Conservation (phyloP, 2,329 filamentous ascomycete species). For the Cercospora sp. region DNA sequence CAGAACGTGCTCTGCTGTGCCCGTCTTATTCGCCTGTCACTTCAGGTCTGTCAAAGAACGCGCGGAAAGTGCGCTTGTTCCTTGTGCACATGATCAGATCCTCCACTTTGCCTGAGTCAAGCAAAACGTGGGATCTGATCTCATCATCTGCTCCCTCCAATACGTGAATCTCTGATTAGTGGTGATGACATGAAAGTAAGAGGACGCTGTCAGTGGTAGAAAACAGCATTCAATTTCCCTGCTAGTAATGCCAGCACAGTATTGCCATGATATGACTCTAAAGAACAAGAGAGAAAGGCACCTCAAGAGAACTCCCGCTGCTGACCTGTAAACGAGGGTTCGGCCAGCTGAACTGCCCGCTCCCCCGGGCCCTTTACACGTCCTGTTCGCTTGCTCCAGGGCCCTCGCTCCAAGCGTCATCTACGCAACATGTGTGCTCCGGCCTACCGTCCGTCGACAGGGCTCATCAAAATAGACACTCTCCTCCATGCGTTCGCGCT, state of each 20-base stretch:
- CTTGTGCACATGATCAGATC: background rate
- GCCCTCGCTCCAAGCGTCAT: constrained; percentile 17
- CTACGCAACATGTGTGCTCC: constrained; percentile 20
- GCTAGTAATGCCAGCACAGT: constrained; percentile 15
- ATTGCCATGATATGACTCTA: constrained; percentile 18
- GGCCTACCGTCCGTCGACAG: constrained; percentile 4
- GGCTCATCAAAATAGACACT: constrained; percentile 8
- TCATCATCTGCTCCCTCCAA: background rate
- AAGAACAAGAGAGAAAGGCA: constrained; percentile 13
- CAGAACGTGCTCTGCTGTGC: background rate
- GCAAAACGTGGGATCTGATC: background rate
- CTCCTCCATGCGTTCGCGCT: constrained; percentile 2
- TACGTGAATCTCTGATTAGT: background rate
- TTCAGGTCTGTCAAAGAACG: background rate
- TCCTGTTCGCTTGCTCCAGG: constrained; percentile 3
- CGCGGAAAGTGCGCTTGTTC: background rate
- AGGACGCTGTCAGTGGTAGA: background rate
- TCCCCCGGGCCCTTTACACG: constrained; percentile 10
- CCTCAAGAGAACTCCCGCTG: constrained; percentile 10
- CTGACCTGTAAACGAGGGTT: constrained; percentile 17
- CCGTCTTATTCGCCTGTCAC: background rate
- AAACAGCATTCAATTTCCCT: constrained; percentile 14
- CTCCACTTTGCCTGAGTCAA: background rate
- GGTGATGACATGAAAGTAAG: background rate
- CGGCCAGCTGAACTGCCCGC: constrained; percentile 21